These are phyloP conservation scores for Microsporum audouinii DNA, from an alignment of 2,329 filamentous ascomycete genomes.

Conservation along the genomic window DNA sequence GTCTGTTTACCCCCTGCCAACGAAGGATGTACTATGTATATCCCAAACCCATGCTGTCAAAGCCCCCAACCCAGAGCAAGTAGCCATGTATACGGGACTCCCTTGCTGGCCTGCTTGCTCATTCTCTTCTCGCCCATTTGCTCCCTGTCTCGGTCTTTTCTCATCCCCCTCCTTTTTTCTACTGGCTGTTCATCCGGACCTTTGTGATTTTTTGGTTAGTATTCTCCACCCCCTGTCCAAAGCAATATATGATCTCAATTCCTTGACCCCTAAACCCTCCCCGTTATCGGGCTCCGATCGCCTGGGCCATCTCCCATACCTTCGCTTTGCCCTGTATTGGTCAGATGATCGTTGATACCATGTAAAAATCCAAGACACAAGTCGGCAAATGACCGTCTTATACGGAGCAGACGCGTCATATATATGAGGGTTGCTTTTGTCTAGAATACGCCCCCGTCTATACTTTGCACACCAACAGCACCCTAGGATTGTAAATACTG, in stretches of 20 bases:
- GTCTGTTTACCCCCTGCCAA: neutral
- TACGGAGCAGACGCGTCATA: neutral
- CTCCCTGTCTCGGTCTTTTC: neutral
- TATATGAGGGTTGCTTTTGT: neutral
- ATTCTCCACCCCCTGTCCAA: constrained; percentile 1
- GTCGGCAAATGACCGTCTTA: neutral
- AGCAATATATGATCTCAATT: neutral
- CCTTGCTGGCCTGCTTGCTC: neutral
- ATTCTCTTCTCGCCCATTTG: neutral
- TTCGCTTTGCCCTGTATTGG: neutral
- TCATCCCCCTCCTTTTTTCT: neutral
- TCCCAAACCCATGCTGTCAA: neutral
- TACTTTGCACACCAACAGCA: neutral
- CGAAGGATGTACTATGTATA: neutral
- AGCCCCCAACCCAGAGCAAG: neutral
- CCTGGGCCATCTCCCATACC: neutral
- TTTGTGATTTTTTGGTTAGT: constrained; percentile 2
- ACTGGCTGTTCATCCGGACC: neutral
- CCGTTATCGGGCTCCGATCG: neutral
- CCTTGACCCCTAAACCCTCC: neutral
- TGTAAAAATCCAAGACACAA: neutral
- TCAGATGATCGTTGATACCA: constrained; percentile 1
- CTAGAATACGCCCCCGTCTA: neutral
- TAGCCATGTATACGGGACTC: neutral
- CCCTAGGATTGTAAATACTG: neutral